Evolutionary conservation across 768 basidiomycete genomes (phyloP), one percentile per base, ranked within the genome.

Genomic region (Hericium alpestre): DNA sequence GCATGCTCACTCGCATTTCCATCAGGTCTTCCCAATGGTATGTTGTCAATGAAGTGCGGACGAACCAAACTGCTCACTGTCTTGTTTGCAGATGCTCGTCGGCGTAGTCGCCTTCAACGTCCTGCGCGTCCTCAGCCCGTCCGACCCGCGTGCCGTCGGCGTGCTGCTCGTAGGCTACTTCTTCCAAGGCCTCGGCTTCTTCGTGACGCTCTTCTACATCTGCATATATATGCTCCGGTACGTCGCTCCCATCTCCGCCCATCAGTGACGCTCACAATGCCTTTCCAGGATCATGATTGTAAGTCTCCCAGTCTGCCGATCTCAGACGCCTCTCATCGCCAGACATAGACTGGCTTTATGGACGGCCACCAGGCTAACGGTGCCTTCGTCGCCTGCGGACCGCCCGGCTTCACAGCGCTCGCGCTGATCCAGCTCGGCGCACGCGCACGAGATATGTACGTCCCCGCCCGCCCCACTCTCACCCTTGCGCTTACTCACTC

Each of bases 201-300:
- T 77, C 67, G 72, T 77, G 70, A 76, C 76, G 11, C 74, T 76
- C 64, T 75, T 77, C 61, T 78, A 79, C 57, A 72, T 79, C 40
- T 74, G 75, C 63, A 76, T 77, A 46, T 79, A 78, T 58, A 68
- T 79, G 53, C 72, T 77, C 51, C 69, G 74, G 71, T 74, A 52
- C 23, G 72, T 63, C 52, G 37, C 27, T 12, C 38, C 38, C 41
- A 38, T 58, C 38, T 15, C 23, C 16, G 37, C 1, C 54, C 60
- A 22, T 54, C 32, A 15, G 11, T 8, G 32, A 39, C 38, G 32
- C 51, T 37, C 12, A 49, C 43, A 27, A 27, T 16, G 20, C 11
- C 9, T 43, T 49, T 52, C n/a, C 55, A 70, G 74, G 15, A 71
- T 76, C 16, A 74, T 75, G 63, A 72, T 67, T 51, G 74, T 75